phyloP scores from a whole-genome alignment of 306 rosid species.

The Elaeagnus macrophylla region DNA sequence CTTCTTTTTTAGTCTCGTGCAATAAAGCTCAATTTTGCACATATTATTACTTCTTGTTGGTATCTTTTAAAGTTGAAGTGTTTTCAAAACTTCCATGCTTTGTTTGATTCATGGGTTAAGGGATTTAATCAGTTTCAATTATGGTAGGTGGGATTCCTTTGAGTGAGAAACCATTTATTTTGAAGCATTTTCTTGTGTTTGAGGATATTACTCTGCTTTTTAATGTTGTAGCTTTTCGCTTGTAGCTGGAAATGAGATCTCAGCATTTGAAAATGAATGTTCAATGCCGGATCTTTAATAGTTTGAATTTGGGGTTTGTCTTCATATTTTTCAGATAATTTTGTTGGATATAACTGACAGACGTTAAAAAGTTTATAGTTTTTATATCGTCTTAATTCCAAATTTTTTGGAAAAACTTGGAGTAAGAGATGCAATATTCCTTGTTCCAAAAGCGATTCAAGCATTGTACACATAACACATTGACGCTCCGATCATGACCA shows the following conservation, averaged over 20 bases:
- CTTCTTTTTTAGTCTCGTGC: conserved; percentile 7
- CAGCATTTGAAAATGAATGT: conserved; percentile 26
- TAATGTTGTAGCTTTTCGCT: conserved; percentile 5
- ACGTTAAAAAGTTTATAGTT: conserved; percentile 12
- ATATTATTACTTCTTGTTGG: conserved; percentile 18
- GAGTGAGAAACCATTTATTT: conserved; percentile 20
- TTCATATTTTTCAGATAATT: conserved; percentile 17
- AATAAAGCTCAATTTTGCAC: conserved; percentile 19
- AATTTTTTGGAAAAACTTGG: conserved; percentile 17
- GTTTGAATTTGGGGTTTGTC: conserved; percentile 29
- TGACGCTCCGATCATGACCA: conserved; percentile 78
- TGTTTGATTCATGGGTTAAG: conserved; percentile 18
- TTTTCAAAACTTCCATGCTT: conserved; percentile 19
- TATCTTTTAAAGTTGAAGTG: conserved; percentile 14
- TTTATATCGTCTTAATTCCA: conserved; percentile 22
- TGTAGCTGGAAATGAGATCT: conserved; percentile 25
- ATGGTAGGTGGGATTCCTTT: conserved; percentile 17
- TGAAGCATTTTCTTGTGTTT: conserved; percentile 19
- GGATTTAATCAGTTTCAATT: conserved; percentile 16
- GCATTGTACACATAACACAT: conserved; percentile 35
- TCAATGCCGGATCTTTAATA: conserved; percentile 20
- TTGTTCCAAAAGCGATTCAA: conserved; percentile 34
- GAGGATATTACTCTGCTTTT: conserved; percentile 16
- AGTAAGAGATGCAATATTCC: conserved; percentile 41
- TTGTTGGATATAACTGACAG: conserved; percentile 13